Evolutionary conservation across 768 basidiomycete species (phyloP), one percentile per base, ranked within the genome.

Genomic region (Trametopsis cervina): DNA sequence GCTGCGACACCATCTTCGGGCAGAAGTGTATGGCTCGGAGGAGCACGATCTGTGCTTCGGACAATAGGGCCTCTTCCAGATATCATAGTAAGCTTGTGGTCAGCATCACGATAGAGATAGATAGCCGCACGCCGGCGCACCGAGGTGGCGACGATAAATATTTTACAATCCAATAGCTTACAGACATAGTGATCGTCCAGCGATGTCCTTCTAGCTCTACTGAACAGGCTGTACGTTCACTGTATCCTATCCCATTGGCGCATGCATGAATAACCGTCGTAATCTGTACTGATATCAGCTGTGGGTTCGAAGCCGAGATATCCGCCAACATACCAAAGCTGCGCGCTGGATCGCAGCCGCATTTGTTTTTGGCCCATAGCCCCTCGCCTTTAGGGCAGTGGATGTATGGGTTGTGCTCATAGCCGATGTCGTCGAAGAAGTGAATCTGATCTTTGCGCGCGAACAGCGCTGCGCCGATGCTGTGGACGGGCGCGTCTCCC

Each of bases 341-440:
- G 48, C 68, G 67, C 29, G 54, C 55, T 3, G 64, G 70, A 58
- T 78, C 71, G 59, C 78, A 81, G 57, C 66, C 62, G 52, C 78
- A 80, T 46, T 67, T 69, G 13, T 71, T 70, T 35, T 63, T 56
- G 36, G 61, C 55, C 66, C 76, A 78, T 29, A 58, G 51, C 26
- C 52, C 58, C 4, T 58, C 49, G 23, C 62, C 66, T 38, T 60
- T 54, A 1, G 70, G 69, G 60, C 80, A 77, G 59, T 79, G 77
- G 53, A 70, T 75, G 64, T 74, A 79, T 4, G 73, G 75, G 45
- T 74, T 68, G 57, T 81, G 78, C 51, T 71, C 63, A 59, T 72
- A 74, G 15, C 85, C 85, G 37, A 89, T 86, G 56, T 86, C 80
- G 42, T 78, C 68, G 65, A 87, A 88, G 68, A 81, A 88, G 58